These are phyloP conservation scores for Talaromyces adpressus DNA, from an alignment of 495 filamentous ascomycete species.

Conservation along the genomic window DNA sequence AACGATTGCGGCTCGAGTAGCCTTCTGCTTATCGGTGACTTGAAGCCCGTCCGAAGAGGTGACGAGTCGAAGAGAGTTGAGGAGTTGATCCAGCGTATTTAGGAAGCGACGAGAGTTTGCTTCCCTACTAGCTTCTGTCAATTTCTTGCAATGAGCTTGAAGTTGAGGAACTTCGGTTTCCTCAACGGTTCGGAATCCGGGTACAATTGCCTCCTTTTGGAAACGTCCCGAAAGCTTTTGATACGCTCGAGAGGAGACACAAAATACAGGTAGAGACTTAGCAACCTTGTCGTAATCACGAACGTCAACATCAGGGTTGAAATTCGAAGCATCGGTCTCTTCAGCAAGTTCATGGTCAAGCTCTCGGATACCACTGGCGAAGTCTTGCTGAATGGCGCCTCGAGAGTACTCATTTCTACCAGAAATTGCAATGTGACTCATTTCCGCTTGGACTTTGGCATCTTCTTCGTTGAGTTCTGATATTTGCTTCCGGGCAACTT, in stretches of 20 bases:
- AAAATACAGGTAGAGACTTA: slow-evolving; percentile 50
- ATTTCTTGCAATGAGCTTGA: slow-evolving; percentile 45
- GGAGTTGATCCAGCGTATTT: slow-evolving; percentile 37
- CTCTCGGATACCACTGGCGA: slow-evolving; percentile 47
- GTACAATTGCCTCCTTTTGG: slow-evolving; percentile 35
- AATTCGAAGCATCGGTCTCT: slow-evolving; percentile 36
- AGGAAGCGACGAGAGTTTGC: slow-evolving; percentile 38
- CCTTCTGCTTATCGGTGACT: slow-evolving; percentile 28
- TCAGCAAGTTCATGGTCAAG: slow-evolving; percentile 43
- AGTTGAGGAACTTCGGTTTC: slow-evolving; percentile 52
- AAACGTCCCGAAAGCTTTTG: slow-evolving; percentile 53
- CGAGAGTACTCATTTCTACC: slow-evolving; percentile 48
- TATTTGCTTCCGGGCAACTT: slow-evolving; percentile 19
- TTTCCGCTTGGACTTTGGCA: slow-evolving; percentile 23
- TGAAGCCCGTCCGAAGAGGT: slow-evolving; percentile 35
- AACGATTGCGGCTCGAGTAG: slow-evolving; percentile 31
- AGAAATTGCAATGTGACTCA: slow-evolving; percentile 43
- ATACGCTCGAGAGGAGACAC: slow-evolving; percentile 50
- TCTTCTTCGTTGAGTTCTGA: slow-evolving; percentile 21
- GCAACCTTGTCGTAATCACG: slow-evolving; percentile 54
- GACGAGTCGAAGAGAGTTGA: slow-evolving; percentile 49
- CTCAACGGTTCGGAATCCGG: slow-evolving; percentile 39
- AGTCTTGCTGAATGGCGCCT: slow-evolving; percentile 46
- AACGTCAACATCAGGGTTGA: slow-evolving; percentile 32
- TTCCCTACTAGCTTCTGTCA: slow-evolving; percentile 42